Evolutionary conservation across 2,329 filamentous ascomycete species (phyloP).

Genomic region (Epichloe gansuensis): DNA sequence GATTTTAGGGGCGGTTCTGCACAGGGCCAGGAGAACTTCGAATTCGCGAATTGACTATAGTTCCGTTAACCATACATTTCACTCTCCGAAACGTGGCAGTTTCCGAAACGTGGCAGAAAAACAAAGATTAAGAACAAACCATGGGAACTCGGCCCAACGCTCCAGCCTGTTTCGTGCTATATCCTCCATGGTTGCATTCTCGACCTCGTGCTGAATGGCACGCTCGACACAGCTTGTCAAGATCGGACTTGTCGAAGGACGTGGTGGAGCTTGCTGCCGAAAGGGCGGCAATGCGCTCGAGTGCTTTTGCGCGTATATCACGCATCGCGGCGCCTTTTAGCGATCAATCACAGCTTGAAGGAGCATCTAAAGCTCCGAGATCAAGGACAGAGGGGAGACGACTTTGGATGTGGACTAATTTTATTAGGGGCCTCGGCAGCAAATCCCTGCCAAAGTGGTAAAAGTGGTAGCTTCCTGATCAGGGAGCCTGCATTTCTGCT

Average conservation of each 20-base stretch:
- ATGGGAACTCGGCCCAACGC: slow-evolving; percentile 46
- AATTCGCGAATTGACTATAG: slow-evolving; percentile 73
- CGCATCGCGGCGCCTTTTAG: slow-evolving; percentile 30
- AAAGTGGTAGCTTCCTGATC: background rate
- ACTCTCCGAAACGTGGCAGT: background rate
- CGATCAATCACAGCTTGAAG: background rate
- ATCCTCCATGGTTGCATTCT: slow-evolving; percentile 36
- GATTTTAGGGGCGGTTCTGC: slow-evolving; percentile 73
- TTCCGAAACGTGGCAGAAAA: background rate
- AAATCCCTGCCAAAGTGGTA: background rate
- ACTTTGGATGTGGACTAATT: background rate
- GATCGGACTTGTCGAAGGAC: slow-evolving; percentile 49
- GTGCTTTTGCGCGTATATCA: slow-evolving; percentile 48
- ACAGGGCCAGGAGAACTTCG: slow-evolving; percentile 81
- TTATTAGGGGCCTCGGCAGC: slow-evolving; percentile 1
- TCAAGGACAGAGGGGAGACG: background rate
- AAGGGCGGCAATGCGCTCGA: slow-evolving; percentile 53
- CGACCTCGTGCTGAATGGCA: slow-evolving; percentile 34
- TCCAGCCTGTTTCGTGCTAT: slow-evolving; percentile 22
- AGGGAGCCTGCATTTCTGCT: background rate
- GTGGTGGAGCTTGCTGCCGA: slow-evolving; percentile 42
- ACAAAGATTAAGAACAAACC: slow-evolving; percentile 28
- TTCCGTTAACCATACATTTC: slow-evolving; percentile 9
- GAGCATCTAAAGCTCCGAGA: background rate
- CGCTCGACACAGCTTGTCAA: slow-evolving; percentile 49